These are phyloP conservation scores for Podila clonocystis DNA, from an alignment of 192 early-diverging fungal species.

Conservation along the genomic window DNA sequence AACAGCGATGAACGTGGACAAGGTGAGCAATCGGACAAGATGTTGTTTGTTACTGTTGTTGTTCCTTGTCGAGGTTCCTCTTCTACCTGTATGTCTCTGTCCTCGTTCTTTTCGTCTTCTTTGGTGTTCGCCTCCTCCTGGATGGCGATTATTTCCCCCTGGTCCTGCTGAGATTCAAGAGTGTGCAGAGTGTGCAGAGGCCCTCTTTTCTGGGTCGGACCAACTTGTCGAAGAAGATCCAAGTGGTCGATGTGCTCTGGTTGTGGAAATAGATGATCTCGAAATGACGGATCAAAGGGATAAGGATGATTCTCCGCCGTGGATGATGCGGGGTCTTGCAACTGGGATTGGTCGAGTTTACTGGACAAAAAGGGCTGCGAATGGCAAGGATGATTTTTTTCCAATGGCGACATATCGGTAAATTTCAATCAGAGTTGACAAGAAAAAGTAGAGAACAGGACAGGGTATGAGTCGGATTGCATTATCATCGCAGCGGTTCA, in stretches of 20 bases:
- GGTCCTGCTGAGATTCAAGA: neutral
- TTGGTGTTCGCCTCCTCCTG: neutral
- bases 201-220: neutral
- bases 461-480: too few relatives aligned
- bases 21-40: neutral
- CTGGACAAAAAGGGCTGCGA: too few relatives aligned
- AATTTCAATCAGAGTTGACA: too few relatives aligned
- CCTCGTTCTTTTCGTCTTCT: neutral
- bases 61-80: neutral
- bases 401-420: too few relatives aligned
- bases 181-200: neutral
- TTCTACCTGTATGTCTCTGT: neutral
- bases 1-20: constrained; percentile 5
- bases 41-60: neutral
- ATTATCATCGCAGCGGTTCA: too few relatives aligned
- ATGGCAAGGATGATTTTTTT: too few relatives aligned
- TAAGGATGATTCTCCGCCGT: neutral
- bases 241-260: neutral
- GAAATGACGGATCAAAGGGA: neutral
- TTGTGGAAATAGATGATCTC: neutral
- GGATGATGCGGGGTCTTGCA: neutral
- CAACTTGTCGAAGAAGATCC: neutral
- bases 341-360: neutral
- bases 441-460: too few relatives aligned
- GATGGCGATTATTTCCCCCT: neutral